These are phyloP conservation scores for Cyclotella distinguenda DNA, from an alignment of 108 stramenopile species.

Conservation along the genomic window DNA sequence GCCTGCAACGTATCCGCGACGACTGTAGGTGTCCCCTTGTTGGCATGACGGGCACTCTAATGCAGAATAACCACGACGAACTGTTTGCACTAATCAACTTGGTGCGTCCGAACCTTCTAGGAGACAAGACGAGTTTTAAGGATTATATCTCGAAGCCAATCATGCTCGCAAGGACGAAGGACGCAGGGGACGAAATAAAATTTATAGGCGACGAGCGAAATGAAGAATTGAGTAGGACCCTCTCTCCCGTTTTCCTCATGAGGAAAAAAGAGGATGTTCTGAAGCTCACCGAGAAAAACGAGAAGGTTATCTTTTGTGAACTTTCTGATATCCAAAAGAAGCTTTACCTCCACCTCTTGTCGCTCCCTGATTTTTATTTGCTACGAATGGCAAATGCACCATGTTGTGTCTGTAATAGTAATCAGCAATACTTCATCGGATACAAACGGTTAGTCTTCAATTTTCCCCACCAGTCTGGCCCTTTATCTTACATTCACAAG, in stretches of 20 bases:
- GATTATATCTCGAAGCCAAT: slow-evolving; percentile 55
- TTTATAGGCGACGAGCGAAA: slow-evolving; percentile 34
- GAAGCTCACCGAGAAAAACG: slow-evolving; percentile 72
- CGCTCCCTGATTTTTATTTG: slow-evolving; percentile 74
- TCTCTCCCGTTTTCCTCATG: slow-evolving; percentile 54
- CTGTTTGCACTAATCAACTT: slow-evolving; percentile 75
- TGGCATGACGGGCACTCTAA: slow-evolving; percentile 41
- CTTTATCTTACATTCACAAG: not conserved
- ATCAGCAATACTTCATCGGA: slow-evolving; percentile 57
- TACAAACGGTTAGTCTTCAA: slow-evolving; percentile 21
- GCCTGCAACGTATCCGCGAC: slow-evolving; percentile 33
- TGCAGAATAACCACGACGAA: slow-evolving; percentile 71
- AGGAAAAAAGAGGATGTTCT: slow-evolving; percentile 68
- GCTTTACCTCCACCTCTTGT: slow-evolving; percentile 68
- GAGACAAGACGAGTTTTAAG: slow-evolving; percentile 57
- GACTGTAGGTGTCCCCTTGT: slow-evolving; percentile 40
- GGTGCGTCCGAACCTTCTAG: slow-evolving; percentile 64
- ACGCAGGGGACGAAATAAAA: slow-evolving; percentile 41
- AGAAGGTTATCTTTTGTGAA: slow-evolving; percentile 79
- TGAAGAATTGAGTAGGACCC: slow-evolving; percentile 43
- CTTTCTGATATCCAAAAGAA: slow-evolving; percentile 73
- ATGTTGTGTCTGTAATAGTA: slow-evolving; percentile 80
- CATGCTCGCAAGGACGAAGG: slow-evolving; percentile 60
- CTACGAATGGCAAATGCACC: slow-evolving; percentile 64
- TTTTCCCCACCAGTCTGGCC: not conserved